phyloP scores from a whole-genome alignment of 148 eudicot species.

The Amaranthus cruentus region DNA sequence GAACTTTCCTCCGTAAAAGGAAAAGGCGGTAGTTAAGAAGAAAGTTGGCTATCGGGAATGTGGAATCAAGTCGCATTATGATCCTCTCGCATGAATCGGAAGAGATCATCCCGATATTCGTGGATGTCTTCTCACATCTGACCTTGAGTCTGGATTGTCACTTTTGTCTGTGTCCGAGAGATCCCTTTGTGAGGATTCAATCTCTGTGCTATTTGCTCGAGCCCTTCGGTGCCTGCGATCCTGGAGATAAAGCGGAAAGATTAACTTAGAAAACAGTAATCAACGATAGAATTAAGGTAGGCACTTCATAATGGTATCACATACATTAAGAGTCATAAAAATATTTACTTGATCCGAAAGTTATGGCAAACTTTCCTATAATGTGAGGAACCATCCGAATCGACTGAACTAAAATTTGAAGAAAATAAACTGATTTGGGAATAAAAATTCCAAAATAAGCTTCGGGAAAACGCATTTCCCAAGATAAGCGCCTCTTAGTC shows the following conservation, averaged over 20 bases:
- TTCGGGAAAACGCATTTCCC: too few species aligned
- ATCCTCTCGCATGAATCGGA: constrained; percentile 7
- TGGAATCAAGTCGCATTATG: background rate
- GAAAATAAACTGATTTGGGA: too few species aligned
- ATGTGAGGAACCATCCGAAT: too few species aligned
- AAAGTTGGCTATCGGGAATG: background rate
- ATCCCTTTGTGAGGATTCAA: constrained; percentile 50
- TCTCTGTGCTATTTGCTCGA: constrained; percentile 46
- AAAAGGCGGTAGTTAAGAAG: background rate
- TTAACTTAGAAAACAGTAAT: background rate
- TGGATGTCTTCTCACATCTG: constrained; percentile 56
- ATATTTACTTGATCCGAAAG: too few species aligned
- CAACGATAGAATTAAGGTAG: background rate
- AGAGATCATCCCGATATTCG: constrained; percentile 17
- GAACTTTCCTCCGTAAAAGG: background rate
- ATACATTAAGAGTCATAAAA: too few species aligned
- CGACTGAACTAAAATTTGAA: too few species aligned
- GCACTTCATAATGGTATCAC: too few species aligned
- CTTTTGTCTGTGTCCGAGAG: constrained; percentile 71
- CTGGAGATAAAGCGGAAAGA: constrained; percentile 26
- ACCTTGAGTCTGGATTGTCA: constrained; percentile 60
- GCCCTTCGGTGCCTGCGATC: constrained; percentile 74
- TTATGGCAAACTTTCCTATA: too few species aligned
- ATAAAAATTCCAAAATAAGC: too few species aligned
- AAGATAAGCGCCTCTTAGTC: too few species aligned